Conservation (phyloP, 2,329 filamentous ascomycete genomes). For the Malbranchea cinnamomea region DNA sequence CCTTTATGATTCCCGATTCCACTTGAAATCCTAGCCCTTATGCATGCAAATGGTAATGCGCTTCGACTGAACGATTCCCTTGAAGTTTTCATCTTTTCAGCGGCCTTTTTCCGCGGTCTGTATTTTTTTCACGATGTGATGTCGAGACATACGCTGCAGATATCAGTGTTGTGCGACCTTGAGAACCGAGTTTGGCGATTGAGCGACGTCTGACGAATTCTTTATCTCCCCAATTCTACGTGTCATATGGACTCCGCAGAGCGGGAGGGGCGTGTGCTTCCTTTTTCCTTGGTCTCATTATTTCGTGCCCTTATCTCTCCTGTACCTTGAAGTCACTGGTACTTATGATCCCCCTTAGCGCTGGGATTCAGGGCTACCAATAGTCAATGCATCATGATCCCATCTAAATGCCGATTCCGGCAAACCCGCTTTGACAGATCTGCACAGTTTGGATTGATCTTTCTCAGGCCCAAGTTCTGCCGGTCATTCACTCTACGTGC, state of each 20-base stretch:
- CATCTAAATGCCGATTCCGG: no score
- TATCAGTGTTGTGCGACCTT: conserved; percentile 3
- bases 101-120: not conserved
- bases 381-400: no score
- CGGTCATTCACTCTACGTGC: not conserved
- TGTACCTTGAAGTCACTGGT: no score
- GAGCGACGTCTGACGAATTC: not conserved
- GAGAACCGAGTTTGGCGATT: conserved; percentile 1
- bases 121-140: not conserved
- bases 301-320: not conserved
- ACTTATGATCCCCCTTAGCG: no score
- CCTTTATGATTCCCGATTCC: conserved; percentile 37
- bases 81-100: not conserved
- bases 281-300: not conserved
- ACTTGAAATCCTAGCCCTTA: not conserved
- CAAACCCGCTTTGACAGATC: no score
- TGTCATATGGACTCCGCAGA: not conserved
- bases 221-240: not conserved
- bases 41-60: not conserved
- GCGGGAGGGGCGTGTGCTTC: not conserved
- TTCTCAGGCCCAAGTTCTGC: no score
- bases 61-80: not conserved
- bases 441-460: no score
- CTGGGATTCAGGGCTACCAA: no score
- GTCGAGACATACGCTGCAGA: not conserved